A percentile compares a stretch with the other conserved stretches of the same genome.
These are phyloP conservation scores for Tieghemostelium lacteum DNA, from an alignment of 78 protist genomes.

Conservation along the genomic window DNA sequence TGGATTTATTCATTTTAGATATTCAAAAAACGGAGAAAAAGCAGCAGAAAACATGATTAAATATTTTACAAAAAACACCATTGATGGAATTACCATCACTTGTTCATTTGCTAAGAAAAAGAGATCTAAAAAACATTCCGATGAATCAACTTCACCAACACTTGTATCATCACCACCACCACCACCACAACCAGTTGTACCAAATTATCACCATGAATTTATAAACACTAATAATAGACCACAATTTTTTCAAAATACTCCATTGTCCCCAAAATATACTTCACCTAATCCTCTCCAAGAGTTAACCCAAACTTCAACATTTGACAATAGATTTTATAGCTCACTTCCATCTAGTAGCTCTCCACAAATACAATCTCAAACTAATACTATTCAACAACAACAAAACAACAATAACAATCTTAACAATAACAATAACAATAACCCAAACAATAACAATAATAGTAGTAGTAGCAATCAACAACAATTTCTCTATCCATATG, in stretches of 20 bases:
- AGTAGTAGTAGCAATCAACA: background rate
- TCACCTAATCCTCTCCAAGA: background rate
- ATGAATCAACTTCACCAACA: background rate
- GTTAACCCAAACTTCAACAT: background rate
- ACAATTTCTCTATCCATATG: too few relatives aligned
- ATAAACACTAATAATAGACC: background rate
- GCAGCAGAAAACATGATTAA: constrained; percentile 4
- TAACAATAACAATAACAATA: background rate
- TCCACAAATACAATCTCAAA: background rate
- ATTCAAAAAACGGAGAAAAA: constrained; percentile 21
- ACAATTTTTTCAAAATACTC: background rate
- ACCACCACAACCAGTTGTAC: background rate
- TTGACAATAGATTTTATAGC: too few relatives aligned
- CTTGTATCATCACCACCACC: background rate
- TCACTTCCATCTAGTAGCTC: too few relatives aligned
- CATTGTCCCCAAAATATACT: background rate
- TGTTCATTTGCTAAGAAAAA: constrained; percentile 40
- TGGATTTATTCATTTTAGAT: constrained; percentile 51
- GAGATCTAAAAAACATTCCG: background rate
- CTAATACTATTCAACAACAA: background rate
- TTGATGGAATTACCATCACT: constrained; percentile 5
- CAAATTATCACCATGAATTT: background rate
- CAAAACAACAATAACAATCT: background rate
- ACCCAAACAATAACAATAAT: background rate
- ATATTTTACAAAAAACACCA: background rate